These are phyloP conservation scores for Magnaporthiopsis poae DNA, from an alignment of 2,329 filamentous ascomycete genomes.

Conservation along the genomic window DNA sequence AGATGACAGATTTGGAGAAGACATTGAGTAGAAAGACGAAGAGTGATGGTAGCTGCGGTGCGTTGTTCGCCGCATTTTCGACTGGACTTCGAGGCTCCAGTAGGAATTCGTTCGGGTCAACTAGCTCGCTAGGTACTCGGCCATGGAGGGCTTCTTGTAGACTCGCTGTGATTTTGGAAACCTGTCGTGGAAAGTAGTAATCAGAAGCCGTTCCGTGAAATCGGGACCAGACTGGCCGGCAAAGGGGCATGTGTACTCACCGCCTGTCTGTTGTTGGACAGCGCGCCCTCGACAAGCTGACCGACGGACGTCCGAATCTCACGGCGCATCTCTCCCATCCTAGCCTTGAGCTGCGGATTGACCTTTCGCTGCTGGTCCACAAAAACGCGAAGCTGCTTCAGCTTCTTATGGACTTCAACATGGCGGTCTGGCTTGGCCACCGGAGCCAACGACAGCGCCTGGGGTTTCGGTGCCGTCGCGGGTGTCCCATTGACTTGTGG, in stretches of 20 bases:
- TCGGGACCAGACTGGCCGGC: neutral
- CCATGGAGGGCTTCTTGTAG: constrained; percentile 43
- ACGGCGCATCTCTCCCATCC: constrained; percentile 62
- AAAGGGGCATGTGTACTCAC: neutral
- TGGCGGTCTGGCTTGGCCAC: constrained; percentile 32
- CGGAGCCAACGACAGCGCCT: constrained; percentile 5
- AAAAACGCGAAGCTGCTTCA: constrained; percentile 47
- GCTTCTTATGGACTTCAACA: constrained; percentile 52
- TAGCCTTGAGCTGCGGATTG: constrained; percentile 49
- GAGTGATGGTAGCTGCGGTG: constrained; percentile 42
- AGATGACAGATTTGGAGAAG: constrained; percentile 58
- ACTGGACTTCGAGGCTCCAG: constrained; percentile 29
- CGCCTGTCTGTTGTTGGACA: constrained; percentile 9
- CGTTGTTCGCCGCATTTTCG: constrained; percentile 33
- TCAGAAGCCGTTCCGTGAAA: neutral
- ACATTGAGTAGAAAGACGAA: constrained; percentile 66
- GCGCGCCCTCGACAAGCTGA: constrained; percentile 53
- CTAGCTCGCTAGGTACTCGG: constrained; percentile 32
- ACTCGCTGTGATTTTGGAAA: constrained; percentile 38
- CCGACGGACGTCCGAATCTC: constrained; percentile 63
- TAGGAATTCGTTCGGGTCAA: constrained; percentile 45
- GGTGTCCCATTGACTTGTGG: neutral
- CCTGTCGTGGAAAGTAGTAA: constrained; percentile 19
- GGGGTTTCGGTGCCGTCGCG: constrained; percentile 4
- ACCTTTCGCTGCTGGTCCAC: constrained; percentile 44